These are phyloP conservation scores for Diplodia mutila DNA, from an alignment of 2,329 filamentous ascomycete genomes.

Conservation along the genomic window DNA sequence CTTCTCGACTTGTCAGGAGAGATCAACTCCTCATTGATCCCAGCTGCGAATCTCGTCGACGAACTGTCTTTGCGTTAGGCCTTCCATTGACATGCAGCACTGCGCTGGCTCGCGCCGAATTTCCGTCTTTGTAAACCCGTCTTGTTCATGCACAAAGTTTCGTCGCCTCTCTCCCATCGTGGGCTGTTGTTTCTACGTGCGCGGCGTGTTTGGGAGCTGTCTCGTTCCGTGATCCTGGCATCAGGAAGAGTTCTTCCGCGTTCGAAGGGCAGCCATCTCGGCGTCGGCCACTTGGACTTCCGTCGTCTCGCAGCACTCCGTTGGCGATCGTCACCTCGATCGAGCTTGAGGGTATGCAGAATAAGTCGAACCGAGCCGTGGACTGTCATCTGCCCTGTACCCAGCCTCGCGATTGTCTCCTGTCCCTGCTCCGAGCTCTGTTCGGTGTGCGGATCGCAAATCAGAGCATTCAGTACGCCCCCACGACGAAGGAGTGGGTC, in stretches of 20 bases:
- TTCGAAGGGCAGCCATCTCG: neutral
- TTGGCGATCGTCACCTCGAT: neutral
- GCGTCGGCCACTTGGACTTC: neutral
- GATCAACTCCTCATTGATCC: neutral
- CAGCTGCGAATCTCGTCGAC: neutral
- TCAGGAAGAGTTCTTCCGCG: neutral
- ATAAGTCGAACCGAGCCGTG: conserved; percentile 3
- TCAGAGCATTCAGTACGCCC: neutral
- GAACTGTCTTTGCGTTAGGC: neutral
- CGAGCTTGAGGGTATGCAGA: too few species aligned
- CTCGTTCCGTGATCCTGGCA: neutral
- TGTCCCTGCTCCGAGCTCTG: neutral
- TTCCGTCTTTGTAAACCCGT: neutral
- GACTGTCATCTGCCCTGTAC: too few species aligned
- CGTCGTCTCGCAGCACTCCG: neutral
- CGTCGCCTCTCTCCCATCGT: neutral
- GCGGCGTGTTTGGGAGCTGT: conserved; percentile 1
- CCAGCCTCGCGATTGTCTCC: neutral
- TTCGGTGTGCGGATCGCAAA: neutral
- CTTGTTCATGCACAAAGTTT: neutral
- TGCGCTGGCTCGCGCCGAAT: conserved; percentile 11
- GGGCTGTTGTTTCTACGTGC: neutral
- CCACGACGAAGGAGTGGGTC: neutral
- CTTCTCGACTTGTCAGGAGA: conserved; percentile 4
- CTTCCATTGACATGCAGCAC: conserved; percentile 12